These are phyloP conservation scores for Boletus rubropictus DNA, from an alignment of 768 basidiomycete genomes.

Conservation along the genomic window DNA sequence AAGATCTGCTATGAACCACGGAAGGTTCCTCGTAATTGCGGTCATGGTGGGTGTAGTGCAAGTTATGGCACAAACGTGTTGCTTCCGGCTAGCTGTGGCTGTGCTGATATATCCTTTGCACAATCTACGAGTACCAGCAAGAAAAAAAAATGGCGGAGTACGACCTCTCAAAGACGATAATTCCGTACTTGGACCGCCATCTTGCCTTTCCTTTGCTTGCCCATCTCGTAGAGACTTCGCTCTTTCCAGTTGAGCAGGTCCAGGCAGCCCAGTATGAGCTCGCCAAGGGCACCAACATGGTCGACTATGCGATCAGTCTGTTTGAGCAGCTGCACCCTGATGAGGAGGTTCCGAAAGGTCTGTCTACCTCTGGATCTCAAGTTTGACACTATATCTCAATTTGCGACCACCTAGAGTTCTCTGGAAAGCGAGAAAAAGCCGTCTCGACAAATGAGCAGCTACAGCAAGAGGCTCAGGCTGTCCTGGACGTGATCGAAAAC, in stretches of 20 bases:
- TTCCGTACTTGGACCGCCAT: constrained; percentile 92
- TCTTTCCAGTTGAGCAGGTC: constrained; percentile 77
- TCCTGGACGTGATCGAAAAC: constrained; percentile 93
- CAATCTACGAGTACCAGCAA: constrained; percentile 1
- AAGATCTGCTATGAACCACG: constrained; percentile 77
- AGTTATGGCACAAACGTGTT: constrained; percentile 3
- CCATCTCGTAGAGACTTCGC: constrained; percentile 69
- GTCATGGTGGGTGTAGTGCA: constrained; percentile 47
- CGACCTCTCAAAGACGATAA: constrained; percentile 87
- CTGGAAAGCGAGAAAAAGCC: constrained; percentile 73
- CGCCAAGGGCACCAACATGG: constrained; percentile 96
- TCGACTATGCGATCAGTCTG: constrained; percentile 82
- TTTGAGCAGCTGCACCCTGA: constrained; percentile 76
- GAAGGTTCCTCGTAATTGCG: constrained; percentile 75
- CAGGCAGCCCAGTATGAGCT: constrained; percentile 94
- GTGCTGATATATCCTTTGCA: constrained; percentile 11
- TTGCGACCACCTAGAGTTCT: constrained; percentile 57
- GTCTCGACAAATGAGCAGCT: constrained; percentile 80
- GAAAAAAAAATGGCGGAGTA: constrained; percentile 66
- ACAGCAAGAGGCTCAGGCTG: constrained; percentile 85
- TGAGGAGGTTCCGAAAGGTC: constrained; percentile 64
- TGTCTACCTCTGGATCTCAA: constrained; percentile 12
- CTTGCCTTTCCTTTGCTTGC: constrained; percentile 88
- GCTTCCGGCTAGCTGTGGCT: constrained; percentile 16
- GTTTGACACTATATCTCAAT: background rate